Base-by-base conservation (phyloP, 495 filamentous ascomycete species). In the Talaromyces thailandensis region DNA sequence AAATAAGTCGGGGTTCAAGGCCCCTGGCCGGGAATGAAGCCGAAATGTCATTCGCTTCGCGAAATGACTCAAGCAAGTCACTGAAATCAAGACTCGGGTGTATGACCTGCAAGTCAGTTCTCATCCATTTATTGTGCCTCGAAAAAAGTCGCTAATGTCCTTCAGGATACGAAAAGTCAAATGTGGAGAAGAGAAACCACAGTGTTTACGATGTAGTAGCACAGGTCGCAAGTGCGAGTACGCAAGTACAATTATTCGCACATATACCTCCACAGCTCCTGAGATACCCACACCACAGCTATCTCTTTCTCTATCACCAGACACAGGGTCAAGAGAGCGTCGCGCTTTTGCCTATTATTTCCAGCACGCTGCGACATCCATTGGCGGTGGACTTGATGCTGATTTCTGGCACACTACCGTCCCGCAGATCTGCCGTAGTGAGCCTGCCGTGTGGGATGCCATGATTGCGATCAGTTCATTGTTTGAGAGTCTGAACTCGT, bases 401-500 rank as follows among this genome's bases (percentile, higher is more conserved):
- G 73, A 76, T 61, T 86, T 87, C 64, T 86, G 84, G 84, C 69
- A 78, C 28, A 77, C 75, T 11, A 68, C 83, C 21, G 77, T 86
- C 7, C 78, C 84, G 5, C 82, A 84, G 67, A 75, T 83, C 16
- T 81, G 81, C 62, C 81, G 77, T 37, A 70, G 70, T 52, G 83
- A 86, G 63, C 82, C 84, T 0, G 82, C 83, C 0, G 78, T 86
- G 1, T 82, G 82, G 69, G 83, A 86, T 66, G 84, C 84, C 29
- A 79, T 86, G 58, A 76, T 73, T 53, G 66, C 75, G 9, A 76
- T 87, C 28, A 81, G 82, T 68, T 76, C 80, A 8, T 69, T 86
- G 16, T 83, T 84, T 63, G 82, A 76, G 52, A 68, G 60, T 45
- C 68, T 68, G 29, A 66, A 71, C 16, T 64, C 66, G 21, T 67